Evolutionary conservation across 192 early-diverging fungal genomes (phyloP).

Genomic region (Linnemannia elongata): DNA sequence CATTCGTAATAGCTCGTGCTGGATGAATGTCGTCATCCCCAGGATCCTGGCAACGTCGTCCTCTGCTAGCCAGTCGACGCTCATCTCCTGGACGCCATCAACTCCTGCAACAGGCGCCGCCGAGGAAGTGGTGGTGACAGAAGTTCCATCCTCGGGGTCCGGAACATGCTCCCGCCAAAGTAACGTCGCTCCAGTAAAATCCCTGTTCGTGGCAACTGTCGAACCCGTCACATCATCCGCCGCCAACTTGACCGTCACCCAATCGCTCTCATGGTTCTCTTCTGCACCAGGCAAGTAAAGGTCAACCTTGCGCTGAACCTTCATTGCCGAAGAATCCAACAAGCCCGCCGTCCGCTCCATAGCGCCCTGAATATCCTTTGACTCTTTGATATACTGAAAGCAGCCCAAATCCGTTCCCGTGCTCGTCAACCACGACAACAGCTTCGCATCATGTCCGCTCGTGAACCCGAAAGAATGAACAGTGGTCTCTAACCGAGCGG

Average conservation of each 20-base stretch:
- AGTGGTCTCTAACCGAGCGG: constrained; percentile 24
- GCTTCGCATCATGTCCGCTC: constrained; percentile 45
- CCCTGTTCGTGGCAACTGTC: constrained; percentile 20
- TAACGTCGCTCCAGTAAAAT: constrained; percentile 20
- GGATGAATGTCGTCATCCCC: constrained; percentile 35
- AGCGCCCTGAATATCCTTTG: constrained; percentile 33
- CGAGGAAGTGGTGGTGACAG: not conserved
- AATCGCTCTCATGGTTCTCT: not conserved
- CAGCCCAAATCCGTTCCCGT: constrained; percentile 54
- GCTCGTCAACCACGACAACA: constrained; percentile 59
- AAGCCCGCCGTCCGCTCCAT: constrained; percentile 52
- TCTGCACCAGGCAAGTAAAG: not conserved
- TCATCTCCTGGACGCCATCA: constrained; percentile 6
- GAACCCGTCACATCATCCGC: constrained; percentile 37
- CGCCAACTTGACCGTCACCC: constrained; percentile 40
- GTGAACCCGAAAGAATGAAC: constrained; percentile 61
- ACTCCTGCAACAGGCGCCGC: not conserved
- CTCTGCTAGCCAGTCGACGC: constrained; percentile 24
- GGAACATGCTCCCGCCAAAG: constrained; percentile 35
- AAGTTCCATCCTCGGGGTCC: not conserved
- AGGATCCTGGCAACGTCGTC: constrained; percentile 22
- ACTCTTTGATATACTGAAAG: constrained; percentile 58
- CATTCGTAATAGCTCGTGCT: constrained; percentile 43
- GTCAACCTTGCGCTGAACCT: constrained; percentile 34
- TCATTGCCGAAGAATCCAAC: constrained; percentile 35